Evolutionary conservation across 768 basidiomycete genomes (phyloP).

Genomic region (Paxillus rubicundulus): DNA sequence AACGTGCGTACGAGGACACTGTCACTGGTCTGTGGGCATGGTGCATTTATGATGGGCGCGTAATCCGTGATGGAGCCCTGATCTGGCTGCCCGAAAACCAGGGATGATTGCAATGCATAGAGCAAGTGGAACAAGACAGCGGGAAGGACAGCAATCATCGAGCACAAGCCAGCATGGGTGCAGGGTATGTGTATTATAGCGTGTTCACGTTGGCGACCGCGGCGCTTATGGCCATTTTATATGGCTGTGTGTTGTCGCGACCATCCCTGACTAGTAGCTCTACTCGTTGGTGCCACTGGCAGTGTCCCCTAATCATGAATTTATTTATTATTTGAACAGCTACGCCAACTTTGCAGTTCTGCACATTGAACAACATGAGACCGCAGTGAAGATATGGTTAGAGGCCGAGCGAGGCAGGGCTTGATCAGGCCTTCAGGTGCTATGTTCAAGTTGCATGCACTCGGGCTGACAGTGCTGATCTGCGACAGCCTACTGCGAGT

Average conservation of each 20-base stretch:
- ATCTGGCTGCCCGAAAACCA: constrained; percentile 14
- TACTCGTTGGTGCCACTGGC: background rate
- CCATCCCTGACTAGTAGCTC: background rate
- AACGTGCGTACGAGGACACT: constrained; percentile 48
- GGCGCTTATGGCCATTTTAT: no score
- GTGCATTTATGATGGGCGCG: constrained; percentile 46
- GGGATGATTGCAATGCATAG: background rate
- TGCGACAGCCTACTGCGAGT: no score
- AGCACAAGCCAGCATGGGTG: constrained; percentile 7
- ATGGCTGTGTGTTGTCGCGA: background rate
- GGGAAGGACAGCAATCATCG: constrained; percentile 4
- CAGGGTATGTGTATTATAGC: background rate
- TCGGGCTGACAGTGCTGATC: no score
- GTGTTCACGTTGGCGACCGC: background rate
- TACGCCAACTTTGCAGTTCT: no score
- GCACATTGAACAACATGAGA: no score
- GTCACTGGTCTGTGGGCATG: constrained; percentile 45
- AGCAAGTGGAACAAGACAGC: background rate
- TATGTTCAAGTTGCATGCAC: no score
- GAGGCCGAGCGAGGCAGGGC: no score
- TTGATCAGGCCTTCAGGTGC: no score
- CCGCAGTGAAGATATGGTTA: no score
- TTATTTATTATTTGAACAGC: no score
- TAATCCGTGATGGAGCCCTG: constrained; percentile 42
- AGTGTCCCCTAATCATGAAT: no score